Evolutionary conservation across 306 rosid genomes (phyloP), one percentile per base, ranked within the genome.

Genomic region (Gastrolobium villosum): DNA sequence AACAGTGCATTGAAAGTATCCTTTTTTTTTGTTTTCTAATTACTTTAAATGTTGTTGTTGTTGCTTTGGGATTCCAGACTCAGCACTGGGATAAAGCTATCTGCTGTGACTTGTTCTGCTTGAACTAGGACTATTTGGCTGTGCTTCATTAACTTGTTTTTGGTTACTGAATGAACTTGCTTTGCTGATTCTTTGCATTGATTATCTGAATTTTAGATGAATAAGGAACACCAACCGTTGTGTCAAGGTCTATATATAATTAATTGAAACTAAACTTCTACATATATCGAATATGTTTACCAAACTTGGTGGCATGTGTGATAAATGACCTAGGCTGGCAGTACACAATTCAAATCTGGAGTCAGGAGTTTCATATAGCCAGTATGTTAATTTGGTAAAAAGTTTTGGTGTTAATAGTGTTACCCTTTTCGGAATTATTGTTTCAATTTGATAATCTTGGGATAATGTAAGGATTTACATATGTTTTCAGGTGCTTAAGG

Each of bases 1-100:
- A 94, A 85, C 92, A 87, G 75, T 86, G 93, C 82, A 94, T 92
- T 41, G 97, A 90, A 84, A 92, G 99, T 90, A 92, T 88, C 89
- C 91, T 90, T 88, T 78, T 63, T 63, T 45, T 45, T 36, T 6
- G 26, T 37, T 61, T 59, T 13, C 39, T 46, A 2, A 2, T 5
- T 20, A 6, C 1, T 68, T 37, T 28, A 5, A 4, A 9, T 14
- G n/a, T 56, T 55, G 13, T 4, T 31, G 8, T 4, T 10, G 41
- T 50, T 36, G 36, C 0, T 28, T 45, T 10, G 55, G 35, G 10
- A 30, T 72, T 72, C 10, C 5, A 10, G 66, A 63, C 11, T 56
- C 52, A 20, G 26, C 26, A 20, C 26, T 20, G 26, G 26, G 26
- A 20, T 20, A 0, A 30, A 56, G 50, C 32, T 6, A 55, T 72